A percentile compares a stretch with the other conserved stretches of the same genome.
Conservation (phyloP, 345 rosid species). For the Gossypium australe region DNA sequence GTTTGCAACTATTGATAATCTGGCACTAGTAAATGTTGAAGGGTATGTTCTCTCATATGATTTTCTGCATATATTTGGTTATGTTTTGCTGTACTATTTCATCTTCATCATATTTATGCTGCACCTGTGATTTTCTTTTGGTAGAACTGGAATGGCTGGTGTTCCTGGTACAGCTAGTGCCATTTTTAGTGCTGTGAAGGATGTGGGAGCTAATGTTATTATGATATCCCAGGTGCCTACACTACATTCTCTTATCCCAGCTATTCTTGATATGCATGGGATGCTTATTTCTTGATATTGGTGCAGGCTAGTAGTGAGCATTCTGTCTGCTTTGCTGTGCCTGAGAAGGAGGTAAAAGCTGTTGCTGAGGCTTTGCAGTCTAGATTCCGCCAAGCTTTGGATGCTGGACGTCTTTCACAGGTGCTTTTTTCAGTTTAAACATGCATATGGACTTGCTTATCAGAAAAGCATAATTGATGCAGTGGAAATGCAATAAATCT, state of each 20-base stretch:
- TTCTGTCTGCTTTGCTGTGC: slow-evolving; percentile 98
- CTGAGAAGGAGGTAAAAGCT: slow-evolving; percentile 91
- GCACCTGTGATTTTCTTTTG: slow-evolving; percentile 13
- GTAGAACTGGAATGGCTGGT: slow-evolving; percentile 99
- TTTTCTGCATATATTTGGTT: slow-evolving; percentile 3
- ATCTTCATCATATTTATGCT: background rate
- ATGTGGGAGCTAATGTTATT: slow-evolving; percentile 97
- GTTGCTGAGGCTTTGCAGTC: slow-evolving; percentile 83
- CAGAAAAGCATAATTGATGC: background rate
- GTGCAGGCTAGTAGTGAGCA: slow-evolving; percentile 97
- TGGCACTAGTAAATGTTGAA: slow-evolving; percentile 96
- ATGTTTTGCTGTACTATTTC: background rate
- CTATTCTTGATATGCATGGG: background rate
- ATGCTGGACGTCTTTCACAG: slow-evolving; percentile 98
- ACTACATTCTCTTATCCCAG: slow-evolving; percentile 6
- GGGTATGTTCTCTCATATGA: slow-evolving; percentile 50
- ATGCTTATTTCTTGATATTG: slow-evolving; percentile 22
- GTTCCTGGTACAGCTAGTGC: slow-evolving; percentile 97
- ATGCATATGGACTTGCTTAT: background rate
- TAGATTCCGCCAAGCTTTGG: slow-evolving; percentile 78
- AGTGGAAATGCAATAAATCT: background rate
- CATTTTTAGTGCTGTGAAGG: slow-evolving; percentile 91
- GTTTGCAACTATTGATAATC: slow-evolving; percentile 94
- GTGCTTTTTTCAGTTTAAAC: slow-evolving; percentile 26
- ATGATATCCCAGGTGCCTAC: slow-evolving; percentile 91